Base-by-base conservation (phyloP, 257 asterid genomes). In the Solanum paucissectum region DNA sequence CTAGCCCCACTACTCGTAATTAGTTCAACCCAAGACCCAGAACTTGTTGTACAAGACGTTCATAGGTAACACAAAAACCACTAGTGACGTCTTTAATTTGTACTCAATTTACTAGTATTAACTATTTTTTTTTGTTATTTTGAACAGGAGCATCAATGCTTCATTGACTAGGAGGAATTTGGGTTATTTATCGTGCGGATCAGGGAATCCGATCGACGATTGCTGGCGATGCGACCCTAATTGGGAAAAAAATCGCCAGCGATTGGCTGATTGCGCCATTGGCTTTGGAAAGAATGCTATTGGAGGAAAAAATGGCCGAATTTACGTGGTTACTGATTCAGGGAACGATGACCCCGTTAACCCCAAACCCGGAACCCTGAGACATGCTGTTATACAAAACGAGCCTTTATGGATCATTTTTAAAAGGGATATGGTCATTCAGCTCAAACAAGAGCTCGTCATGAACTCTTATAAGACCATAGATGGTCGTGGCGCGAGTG, bases 121-220 rank as follows among this genome's bases (percentile, higher is more conserved):
- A 29, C 7, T 20, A 25, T n/a, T 25, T 21, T 21, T 21, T 75
- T 86, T 69, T 79, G 7, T 4, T 82, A 8, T 25, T 8, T 27
- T 25, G 37, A 16, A 21, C 87, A 94, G 95, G 92, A 93, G 94
- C 84, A 93, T 93, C 2, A 95, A 94, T 88, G 94, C 95, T 7
- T 94, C 98, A 62, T 13, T 85, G 81, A 44, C 87, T 0, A 90
- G 97, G 83, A 93, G 98, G 90, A 92, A 84, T 90, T 86, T 95
- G 68, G 94, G 91, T 0, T 92, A 88, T 81, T 87, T 92, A 7
- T 94, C 98, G 0, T 95, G 98, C 71, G 87, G 92, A 6, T 92
- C 98, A 1, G 98, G 98, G 14, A 95, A 95, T 89, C 98, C 98
- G 0, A 90, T 95, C 10, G 98, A 95, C 74, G 98, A 94, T 49